Base-by-base conservation (phyloP, 2,329 filamentous ascomycete species). In the Verticillium albo-atrum region DNA sequence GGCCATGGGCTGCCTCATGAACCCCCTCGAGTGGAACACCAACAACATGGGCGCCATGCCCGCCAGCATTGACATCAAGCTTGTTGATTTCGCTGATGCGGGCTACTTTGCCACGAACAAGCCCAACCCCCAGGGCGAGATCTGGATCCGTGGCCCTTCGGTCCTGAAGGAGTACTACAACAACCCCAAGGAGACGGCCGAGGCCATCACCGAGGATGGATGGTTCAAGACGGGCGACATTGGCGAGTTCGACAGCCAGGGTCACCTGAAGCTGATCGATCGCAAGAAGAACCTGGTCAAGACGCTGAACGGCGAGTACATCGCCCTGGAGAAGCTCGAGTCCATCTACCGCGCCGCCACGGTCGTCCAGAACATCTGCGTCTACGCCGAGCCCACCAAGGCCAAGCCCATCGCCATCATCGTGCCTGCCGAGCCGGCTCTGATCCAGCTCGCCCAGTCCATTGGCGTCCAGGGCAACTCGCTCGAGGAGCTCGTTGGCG, bases 211-310 rank as follows among this genome's bases (percentile, higher is more conserved):
- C 1, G 77, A 82, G 2, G 91, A 91, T 65, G 89, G 89, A 53
- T 96, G 91, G 91, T 95, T 95, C 82, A 92, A 88, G 84, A 92
- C 90, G 9, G 91, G 91, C 61, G 91, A 94, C 67, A 91, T 94
- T 68, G 90, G 90, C 68, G 89, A 94, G 73, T 93, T 88, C 71
- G 87, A 91, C 72, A 69, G 77, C 63, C 82, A 87, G 65, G 90
- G 90, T 57, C 87, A 92, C 68, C 77, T 94, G 61, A 84, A 82
- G 68, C 70, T 94, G 72, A 91, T 94, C 68, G 90, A 94, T 75
- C 89, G 90, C 71, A 93, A 93, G 86, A 94, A 94, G 86, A 94
- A 94, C 76, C 75, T 95, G 65, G 88, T 92, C 76, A 93, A 93
- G 85, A 92, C 89, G 3, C 80, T 89, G 59, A 89, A 90, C 67